A percentile compares a stretch with the other conserved stretches of the same genome.
Conservation (phyloP, 2,329 filamentous ascomycete species). For the Verticillium longisporum region DNA sequence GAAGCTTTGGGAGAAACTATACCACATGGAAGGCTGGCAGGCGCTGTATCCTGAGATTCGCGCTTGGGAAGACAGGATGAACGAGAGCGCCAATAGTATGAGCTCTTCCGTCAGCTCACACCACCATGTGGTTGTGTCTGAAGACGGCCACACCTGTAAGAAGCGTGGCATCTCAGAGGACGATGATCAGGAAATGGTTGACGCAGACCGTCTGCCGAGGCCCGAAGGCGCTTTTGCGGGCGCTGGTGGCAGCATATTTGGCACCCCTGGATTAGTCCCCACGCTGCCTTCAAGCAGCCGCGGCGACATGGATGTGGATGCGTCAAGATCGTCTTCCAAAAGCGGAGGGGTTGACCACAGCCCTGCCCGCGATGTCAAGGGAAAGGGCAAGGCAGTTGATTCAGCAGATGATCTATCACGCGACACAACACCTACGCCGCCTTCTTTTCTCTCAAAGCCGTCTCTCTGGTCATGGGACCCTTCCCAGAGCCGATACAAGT, state of each 20-base stretch:
- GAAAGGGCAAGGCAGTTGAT: slow-evolving; percentile 15
- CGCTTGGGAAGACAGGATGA: slow-evolving; percentile 56
- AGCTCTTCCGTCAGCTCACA: slow-evolving; percentile 30
- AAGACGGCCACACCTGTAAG: slow-evolving; percentile 47
- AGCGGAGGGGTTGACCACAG: slow-evolving; percentile 1
- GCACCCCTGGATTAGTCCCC: slow-evolving; percentile 10
- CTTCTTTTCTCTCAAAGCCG: slow-evolving; percentile 27
- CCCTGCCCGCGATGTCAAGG: slow-evolving; percentile 21
- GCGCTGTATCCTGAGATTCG: slow-evolving; percentile 59
- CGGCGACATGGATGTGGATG: slow-evolving; percentile 25
- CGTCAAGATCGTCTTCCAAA: slow-evolving; percentile 21
- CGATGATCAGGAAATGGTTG: slow-evolving; percentile 39
- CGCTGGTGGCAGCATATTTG: slow-evolving; percentile 17
- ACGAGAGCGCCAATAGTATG: slow-evolving; percentile 26
- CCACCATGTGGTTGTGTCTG: slow-evolving; percentile 33
- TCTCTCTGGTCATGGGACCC: slow-evolving; percentile 40
- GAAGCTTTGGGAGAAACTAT: slow-evolving; percentile 79
- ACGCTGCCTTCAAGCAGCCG: slow-evolving; percentile 3
- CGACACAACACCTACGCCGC: background rate
- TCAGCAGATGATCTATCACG: background rate
- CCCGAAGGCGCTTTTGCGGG: slow-evolving; percentile 17
- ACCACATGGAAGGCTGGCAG: slow-evolving; percentile 80
- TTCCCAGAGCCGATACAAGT: slow-evolving; percentile 44
- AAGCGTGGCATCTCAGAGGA: slow-evolving; percentile 45
- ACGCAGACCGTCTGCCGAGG: slow-evolving; percentile 19